A percentile compares a stretch with the other conserved stretches of the same genome.
Conservation (phyloP, 2,329 filamentous ascomycete species). For the Sclerotinia trifoliorum region DNA sequence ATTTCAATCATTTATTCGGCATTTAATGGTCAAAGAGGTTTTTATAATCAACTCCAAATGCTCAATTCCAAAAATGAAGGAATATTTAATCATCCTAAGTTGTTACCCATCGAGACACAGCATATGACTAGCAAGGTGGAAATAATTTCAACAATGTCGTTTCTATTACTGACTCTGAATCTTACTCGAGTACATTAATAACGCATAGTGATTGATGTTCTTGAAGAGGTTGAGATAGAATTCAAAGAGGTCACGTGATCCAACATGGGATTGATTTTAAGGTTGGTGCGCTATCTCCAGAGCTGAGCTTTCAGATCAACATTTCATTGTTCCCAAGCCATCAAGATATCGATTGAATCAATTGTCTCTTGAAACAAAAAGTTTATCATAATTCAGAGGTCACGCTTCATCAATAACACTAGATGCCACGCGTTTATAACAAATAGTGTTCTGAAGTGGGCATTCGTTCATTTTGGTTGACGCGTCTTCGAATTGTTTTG, state of each 20-base stretch:
- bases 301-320: background rate
- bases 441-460: background rate
- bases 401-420: background rate
- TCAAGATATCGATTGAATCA: background rate
- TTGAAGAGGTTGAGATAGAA: background rate
- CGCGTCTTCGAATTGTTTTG: background rate
- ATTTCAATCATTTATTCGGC: background rate
- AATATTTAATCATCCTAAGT: background rate
- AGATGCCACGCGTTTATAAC: background rate
- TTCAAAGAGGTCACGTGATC: background rate
- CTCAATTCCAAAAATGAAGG: too few relatives aligned
- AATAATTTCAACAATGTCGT: too few relatives aligned
- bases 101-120: background rate
- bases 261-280: background rate
- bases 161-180: background rate
- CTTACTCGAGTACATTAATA: background rate
- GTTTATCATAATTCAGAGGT: background rate
- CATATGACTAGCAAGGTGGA: background rate
- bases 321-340: constrained; percentile 5
- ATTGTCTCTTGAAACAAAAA: background rate
- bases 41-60: too few relatives aligned
- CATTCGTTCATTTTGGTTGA: background rate
- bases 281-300: background rate
- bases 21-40: too few relatives aligned
- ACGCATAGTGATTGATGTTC: background rate